Evolutionary conservation across 352 stramenopile genomes (phyloP).

Genomic region (Globisporangium yorkense): DNA sequence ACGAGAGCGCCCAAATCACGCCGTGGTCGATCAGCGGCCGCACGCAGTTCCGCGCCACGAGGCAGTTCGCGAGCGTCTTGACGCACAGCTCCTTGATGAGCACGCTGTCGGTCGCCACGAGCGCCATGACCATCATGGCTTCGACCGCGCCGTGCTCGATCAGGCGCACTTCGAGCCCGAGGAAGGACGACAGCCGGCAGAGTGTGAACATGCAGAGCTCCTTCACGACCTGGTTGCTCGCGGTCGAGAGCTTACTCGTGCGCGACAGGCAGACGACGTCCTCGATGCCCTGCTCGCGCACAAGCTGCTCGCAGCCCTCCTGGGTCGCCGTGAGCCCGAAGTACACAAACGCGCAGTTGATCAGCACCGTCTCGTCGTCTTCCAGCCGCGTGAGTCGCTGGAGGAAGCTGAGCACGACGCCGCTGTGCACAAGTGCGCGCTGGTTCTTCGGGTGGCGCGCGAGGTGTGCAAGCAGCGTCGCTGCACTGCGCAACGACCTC

Average conservation of each 20-base stretch:
- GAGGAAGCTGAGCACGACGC: conserved; percentile 54
- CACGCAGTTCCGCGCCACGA: conserved; percentile 57
- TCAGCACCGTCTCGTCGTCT: conserved; percentile 41
- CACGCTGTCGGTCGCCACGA: conserved; percentile 58
- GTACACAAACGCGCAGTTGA: conserved; percentile 67
- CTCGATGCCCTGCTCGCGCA: conserved; percentile 66
- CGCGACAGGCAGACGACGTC: conserved; percentile 66
- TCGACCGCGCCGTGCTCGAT: conserved; percentile 74
- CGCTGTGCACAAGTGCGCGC: conserved; percentile 39
- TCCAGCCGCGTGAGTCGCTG: conserved; percentile 37
- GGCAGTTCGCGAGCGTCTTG: conserved; percentile 72
- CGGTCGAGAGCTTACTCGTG: conserved; percentile 22
- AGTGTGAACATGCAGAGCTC: conserved; percentile 67
- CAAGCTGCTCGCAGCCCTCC: conserved; percentile 63
- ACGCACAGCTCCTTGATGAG: conserved; percentile 67
- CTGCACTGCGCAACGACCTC: conserved; percentile 27
- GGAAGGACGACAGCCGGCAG: conserved; percentile 61
- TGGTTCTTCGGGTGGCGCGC: conserved; percentile 53
- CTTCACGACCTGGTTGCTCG: conserved; percentile 44
- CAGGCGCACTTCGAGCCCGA: conserved; percentile 47
- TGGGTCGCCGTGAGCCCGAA: conserved; percentile 59
- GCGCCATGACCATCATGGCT: conserved; percentile 60
- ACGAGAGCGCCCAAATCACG: conserved; percentile 70
- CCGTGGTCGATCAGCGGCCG: conserved; percentile 65
- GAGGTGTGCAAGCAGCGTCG: conserved; percentile 59